These are phyloP conservation scores for Fusarium decemcellulare DNA, from an alignment of 2,329 filamentous ascomycete genomes.

Conservation along the genomic window DNA sequence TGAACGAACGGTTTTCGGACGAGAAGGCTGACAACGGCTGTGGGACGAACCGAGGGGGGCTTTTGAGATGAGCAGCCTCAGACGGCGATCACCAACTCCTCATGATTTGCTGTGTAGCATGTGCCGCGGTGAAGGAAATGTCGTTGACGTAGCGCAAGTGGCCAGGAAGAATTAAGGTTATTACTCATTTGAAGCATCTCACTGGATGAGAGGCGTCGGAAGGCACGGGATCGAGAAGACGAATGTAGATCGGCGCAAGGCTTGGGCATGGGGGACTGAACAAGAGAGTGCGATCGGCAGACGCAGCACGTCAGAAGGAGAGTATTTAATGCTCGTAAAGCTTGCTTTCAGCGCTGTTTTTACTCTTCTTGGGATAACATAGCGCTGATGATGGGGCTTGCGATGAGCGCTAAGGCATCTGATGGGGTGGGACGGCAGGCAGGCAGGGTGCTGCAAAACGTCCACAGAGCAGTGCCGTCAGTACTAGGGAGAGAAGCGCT, in stretches of 20 bases:
- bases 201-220: conserved; percentile 23
- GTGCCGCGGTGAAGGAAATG: neutral
- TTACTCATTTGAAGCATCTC: conserved; percentile 1
- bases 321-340: neutral
- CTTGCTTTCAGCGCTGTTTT: neutral
- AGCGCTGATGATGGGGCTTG: conserved; percentile 2
- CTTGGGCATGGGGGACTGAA: conserved; percentile 17
- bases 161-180: conserved; percentile 38
- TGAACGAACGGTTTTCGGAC: neutral
- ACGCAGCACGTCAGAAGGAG: neutral
- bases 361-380: conserved; percentile 6
- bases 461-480: neutral
- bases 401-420: neutral
- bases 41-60: neutral
- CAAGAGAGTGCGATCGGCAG: conserved; percentile 14
- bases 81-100: neutral
- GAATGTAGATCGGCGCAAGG: conserved; percentile 31
- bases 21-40: conserved; percentile 1
- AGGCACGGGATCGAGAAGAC: conserved; percentile 6
- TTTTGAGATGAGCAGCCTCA: neutral
- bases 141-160: conserved; percentile 13
- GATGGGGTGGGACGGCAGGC: neutral
- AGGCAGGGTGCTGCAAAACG: neutral
- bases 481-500: neutral
- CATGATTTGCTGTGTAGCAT: neutral